A percentile compares a stretch with the other conserved stretches of the same genome.
These are phyloP conservation scores for Keithomyces neogunnii DNA, from an alignment of 2,329 filamentous ascomycete genomes.

Conservation along the genomic window DNA sequence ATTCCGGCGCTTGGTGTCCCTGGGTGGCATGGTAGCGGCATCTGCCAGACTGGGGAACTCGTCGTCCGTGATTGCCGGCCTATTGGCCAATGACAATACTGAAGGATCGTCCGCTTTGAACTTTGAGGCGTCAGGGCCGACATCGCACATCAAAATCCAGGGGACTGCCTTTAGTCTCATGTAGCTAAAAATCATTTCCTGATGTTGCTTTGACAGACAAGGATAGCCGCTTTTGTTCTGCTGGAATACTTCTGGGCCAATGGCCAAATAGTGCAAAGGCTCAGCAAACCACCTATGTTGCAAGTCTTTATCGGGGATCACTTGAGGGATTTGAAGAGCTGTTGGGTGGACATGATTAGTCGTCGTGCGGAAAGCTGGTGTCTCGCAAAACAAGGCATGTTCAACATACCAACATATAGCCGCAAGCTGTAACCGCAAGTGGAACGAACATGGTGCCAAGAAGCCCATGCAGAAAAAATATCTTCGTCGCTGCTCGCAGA, in stretches of 20 bases:
- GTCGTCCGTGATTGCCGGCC: slow-evolving; percentile 29
- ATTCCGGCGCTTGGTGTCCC: slow-evolving; percentile 20
- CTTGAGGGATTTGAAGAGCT: slow-evolving; percentile 50
- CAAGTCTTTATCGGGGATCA: slow-evolving; percentile 50
- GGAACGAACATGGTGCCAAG: slow-evolving; percentile 81
- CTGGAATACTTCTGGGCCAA: slow-evolving; percentile 47
- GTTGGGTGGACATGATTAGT: neutral
- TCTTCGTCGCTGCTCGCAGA: slow-evolving; percentile 45
- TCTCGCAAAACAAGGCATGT: neutral
- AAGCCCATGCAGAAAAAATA: slow-evolving; percentile 79
- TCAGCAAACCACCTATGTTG: slow-evolving; percentile 63
- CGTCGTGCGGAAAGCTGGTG: neutral
- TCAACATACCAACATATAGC: slow-evolving; percentile 70
- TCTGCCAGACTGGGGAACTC: slow-evolving; percentile 67
- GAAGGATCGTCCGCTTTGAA: slow-evolving; percentile 17
- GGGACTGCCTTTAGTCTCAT: slow-evolving; percentile 57
- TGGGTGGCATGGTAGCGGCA: slow-evolving; percentile 18
- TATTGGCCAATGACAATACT: slow-evolving; percentile 16
- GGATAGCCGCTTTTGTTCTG: slow-evolving; percentile 53
- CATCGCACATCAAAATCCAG: slow-evolving; percentile 55
- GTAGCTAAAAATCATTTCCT: slow-evolving; percentile 51
- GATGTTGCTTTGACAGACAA: slow-evolving; percentile 52
- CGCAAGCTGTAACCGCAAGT: slow-evolving; percentile 78
- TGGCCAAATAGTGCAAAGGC: slow-evolving; percentile 53
- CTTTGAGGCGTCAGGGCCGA: slow-evolving; percentile 38